phyloP scores from a whole-genome alignment of 2,329 filamentous ascomycete species.

The Calonectria pseudoreteaudii region DNA sequence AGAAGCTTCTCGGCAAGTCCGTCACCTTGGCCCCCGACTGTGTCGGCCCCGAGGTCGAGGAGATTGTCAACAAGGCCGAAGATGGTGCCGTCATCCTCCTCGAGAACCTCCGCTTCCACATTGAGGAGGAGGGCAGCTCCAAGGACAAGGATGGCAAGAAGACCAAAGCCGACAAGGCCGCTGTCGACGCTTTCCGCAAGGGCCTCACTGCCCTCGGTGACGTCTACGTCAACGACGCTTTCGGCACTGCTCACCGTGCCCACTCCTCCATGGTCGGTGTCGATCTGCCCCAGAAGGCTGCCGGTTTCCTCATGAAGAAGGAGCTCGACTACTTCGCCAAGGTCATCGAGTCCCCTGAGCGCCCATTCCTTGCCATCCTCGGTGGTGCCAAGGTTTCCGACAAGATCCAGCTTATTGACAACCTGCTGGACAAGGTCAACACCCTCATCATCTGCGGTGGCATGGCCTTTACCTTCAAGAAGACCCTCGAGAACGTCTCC shows the following conservation, averaged over 20 bases:
- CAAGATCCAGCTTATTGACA: constrained; percentile 99
- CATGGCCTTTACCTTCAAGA: constrained; percentile 99
- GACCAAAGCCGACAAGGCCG: constrained; percentile 94
- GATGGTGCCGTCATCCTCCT: constrained; percentile 88
- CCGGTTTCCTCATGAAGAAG: constrained; percentile 99
- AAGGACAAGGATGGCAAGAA: constrained; percentile 97
- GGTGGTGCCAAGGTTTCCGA: constrained; percentile 98
- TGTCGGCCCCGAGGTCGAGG: constrained; percentile 91
- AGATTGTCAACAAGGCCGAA: constrained; percentile 84
- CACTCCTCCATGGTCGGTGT: constrained; percentile 99
- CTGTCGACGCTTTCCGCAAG: constrained; percentile 94
- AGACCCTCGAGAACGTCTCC: constrained; percentile 90
- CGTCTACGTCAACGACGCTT: constrained; percentile 98
- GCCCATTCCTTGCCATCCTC: constrained; percentile 98
- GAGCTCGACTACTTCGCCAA: constrained; percentile 99
- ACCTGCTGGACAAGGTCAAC: constrained; percentile 97
- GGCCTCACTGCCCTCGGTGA: constrained; percentile 94
- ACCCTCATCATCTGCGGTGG: constrained; percentile 95
- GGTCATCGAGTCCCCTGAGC: constrained; percentile 91
- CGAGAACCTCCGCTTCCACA: constrained; percentile 98
- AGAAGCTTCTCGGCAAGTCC: constrained; percentile 86
- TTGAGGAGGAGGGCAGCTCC: constrained; percentile 96
- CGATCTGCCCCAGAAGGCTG: constrained; percentile 94
- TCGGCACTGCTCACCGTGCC: constrained; percentile 96
- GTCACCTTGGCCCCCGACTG: constrained; percentile 92